phyloP scores from a whole-genome alignment of 257 asterid genomes.

The Solanum ossicruentum region DNA sequence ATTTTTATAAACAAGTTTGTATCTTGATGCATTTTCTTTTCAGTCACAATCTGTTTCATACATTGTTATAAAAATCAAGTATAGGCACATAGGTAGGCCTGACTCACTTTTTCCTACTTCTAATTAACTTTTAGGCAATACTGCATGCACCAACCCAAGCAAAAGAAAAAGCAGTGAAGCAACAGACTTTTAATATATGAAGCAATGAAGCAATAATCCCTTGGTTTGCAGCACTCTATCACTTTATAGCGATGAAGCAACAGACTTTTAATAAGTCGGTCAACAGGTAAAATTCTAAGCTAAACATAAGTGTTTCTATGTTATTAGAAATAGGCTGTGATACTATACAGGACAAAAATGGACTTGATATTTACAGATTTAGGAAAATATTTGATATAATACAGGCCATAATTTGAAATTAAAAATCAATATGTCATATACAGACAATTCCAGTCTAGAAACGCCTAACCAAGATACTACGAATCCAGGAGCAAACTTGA shows the following conservation, averaged over 20 bases:
- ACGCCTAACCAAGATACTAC: not conserved
- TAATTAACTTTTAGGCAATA: not conserved
- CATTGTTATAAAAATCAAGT: not conserved
- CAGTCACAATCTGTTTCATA: not conserved
- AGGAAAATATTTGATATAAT: not conserved
- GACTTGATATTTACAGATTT: not conserved
- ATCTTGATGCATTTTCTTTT: not conserved
- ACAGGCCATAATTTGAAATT: not conserved
- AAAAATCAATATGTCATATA: not conserved
- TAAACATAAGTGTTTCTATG: not conserved
- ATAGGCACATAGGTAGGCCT: not conserved
- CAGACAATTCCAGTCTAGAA: not conserved
- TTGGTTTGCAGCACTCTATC: not conserved
- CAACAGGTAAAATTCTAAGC: not conserved
- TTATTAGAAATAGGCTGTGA: not conserved
- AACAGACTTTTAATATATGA: not conserved
- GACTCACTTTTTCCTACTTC: not conserved
- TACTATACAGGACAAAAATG: not conserved
- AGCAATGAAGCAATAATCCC: not conserved
- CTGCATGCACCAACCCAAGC: not conserved
- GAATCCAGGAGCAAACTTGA: not conserved
- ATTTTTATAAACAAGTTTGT: not conserved
- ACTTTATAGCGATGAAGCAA: not conserved
- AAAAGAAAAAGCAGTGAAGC: not conserved
- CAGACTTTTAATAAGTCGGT: not conserved